Evolutionary conservation across 2,329 filamentous ascomycete species (phyloP).

Genomic region (Pyricularia pennisetigena): DNA sequence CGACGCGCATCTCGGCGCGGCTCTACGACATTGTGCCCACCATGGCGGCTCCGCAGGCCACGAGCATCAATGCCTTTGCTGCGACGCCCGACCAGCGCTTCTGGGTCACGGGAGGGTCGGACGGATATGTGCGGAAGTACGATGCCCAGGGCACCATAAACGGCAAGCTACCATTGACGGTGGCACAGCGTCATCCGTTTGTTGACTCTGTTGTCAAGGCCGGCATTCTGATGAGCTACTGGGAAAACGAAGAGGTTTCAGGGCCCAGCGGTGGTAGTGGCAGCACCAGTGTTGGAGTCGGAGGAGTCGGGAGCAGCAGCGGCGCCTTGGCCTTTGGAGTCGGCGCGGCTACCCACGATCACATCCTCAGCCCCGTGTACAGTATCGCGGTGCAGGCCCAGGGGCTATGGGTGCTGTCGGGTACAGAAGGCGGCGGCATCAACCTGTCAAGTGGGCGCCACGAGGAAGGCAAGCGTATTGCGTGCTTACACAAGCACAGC

Average conservation of each 20-base stretch:
- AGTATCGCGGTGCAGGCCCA: constrained; percentile 85
- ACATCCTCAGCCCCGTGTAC: constrained; percentile 79
- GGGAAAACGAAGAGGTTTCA: constrained; percentile 85
- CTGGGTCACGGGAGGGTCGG: constrained; percentile 87
- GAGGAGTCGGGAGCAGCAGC: constrained; percentile 14
- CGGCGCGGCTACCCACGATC: constrained; percentile 39
- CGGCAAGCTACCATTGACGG: constrained; percentile 84
- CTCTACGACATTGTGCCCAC: constrained; percentile 95
- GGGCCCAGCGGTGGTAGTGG: not conserved
- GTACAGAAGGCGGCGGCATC: constrained; percentile 82
- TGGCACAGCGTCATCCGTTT: constrained; percentile 92
- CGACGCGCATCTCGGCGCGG: constrained; percentile 68
- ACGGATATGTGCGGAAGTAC: constrained; percentile 95
- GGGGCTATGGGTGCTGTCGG: constrained; percentile 84
- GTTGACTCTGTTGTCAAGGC: constrained; percentile 96
- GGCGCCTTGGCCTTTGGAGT: constrained; percentile 13
- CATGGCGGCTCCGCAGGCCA: constrained; percentile 91
- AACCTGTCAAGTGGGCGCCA: constrained; percentile 90
- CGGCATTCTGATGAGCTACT: constrained; percentile 89
- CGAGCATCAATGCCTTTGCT: constrained; percentile 86
- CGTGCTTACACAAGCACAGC: constrained; percentile 70
- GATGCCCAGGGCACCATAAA: constrained; percentile 94
- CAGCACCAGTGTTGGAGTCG: not conserved
- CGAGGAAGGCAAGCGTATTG: constrained; percentile 85
- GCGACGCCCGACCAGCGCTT: constrained; percentile 91